Base-by-base conservation (phyloP, 2,329 filamentous ascomycete species). In the Cephalotrichum gorgonifer region DNA sequence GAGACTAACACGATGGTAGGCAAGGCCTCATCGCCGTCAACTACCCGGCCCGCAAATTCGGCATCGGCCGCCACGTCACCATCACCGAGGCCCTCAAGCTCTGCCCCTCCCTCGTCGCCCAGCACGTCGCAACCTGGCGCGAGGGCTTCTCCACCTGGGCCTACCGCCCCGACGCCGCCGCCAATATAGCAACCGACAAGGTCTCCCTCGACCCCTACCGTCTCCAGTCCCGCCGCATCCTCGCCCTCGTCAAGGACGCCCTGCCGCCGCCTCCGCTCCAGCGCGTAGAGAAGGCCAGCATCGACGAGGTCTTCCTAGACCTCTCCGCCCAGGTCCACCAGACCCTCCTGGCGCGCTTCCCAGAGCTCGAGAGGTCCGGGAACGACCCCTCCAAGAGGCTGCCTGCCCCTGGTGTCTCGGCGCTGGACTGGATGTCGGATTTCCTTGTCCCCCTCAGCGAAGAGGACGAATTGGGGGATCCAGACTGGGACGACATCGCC, bases 291-390 rank as follows among this genome's bases (percentile, higher is more conserved):
- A 98, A 97, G 63, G 93, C 91, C 17, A 85, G 88, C 59, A 86
- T 97, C 49, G 93, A 98, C 62, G 93, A 98, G 65, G 89, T 96
- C 8, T 98, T 96, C 60, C 70, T 97, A 52, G 93, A 98, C 65
- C 67, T 98, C 45, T 95, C 88, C 9, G 83, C 85, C 1, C 85
- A 96, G 52, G 77, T 96, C 3, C 86, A 94, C 63, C 74, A 75
- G 2, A 73, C 86, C 26, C 68, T 98, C 44, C 65, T 95, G 38
- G 74, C 86, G 55, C 72, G 86, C 47, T 95, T 88, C 63, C 81
- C 87, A 0, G 84, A 93, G 62, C 66, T 97, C 11, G 39, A 17
- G 9, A 23, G 62, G 64, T 79, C 81, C 6, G 86, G 87, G 55
- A 82, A 88, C 55, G 85, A 93, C 57, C 76, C 78, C 1, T 75